Conservation (phyloP, 2,329 filamentous ascomycete species). For the Botryotinia convoluta region DNA sequence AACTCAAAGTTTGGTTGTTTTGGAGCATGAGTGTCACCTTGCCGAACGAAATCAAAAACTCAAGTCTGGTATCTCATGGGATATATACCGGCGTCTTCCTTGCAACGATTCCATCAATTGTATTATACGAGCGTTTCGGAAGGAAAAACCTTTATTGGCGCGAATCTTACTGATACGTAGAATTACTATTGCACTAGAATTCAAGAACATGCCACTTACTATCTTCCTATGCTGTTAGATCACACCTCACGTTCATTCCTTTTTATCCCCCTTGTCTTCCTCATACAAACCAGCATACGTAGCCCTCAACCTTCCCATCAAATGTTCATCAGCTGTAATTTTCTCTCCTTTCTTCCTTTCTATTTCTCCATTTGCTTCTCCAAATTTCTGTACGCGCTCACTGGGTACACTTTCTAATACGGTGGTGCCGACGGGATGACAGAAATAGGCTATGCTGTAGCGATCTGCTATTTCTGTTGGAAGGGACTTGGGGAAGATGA, state of each 20-base stretch:
- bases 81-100: not conserved
- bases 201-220: not conserved
- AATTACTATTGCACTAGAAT: not conserved
- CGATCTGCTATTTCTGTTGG: conserved; percentile 41
- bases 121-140: not conserved
- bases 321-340: conserved; percentile 62
- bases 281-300: conserved; percentile 58
- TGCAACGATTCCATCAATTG: not conserved
- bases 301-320: conserved; percentile 58
- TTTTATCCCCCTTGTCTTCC: conserved; percentile 21
- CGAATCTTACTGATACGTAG: not conserved
- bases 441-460: conserved; percentile 69
- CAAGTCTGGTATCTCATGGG: not conserved
- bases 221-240: not conserved
- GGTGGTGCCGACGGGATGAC: conserved; percentile 57
- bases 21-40: not conserved
- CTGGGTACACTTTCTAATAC: conserved; percentile 59
- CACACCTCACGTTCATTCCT: not conserved
- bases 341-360: conserved; percentile 46
- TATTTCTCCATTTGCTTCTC: conserved; percentile 34
- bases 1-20: not conserved
- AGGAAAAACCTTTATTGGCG: too few species aligned
- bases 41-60: not conserved
- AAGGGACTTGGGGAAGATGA: conserved; percentile 60
- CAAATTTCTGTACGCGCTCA: conserved; percentile 49